These are phyloP conservation scores for Pyrrhoderma lamaoense DNA, from an alignment of 1,284 basidiomycete species.

Conservation along the genomic window DNA sequence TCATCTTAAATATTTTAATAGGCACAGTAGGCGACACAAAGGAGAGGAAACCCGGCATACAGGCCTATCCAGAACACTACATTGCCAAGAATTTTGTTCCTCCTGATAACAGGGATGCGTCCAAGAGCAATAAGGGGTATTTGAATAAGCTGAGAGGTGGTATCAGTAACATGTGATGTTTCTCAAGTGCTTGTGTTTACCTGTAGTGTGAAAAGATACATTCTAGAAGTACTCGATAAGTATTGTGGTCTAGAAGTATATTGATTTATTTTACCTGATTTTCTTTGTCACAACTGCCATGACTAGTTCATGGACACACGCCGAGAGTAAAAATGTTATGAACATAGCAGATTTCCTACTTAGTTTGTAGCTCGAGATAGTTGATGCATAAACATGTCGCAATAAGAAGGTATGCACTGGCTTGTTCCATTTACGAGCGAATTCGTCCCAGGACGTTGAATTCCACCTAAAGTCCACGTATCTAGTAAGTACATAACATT, in stretches of 20 bases:
- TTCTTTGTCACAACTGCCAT: constrained; percentile 96
- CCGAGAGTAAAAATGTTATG: constrained; percentile 86
- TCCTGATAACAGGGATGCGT: constrained; percentile 66
- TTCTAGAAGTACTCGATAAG: constrained; percentile 30
- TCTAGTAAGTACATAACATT: too few relatives aligned
- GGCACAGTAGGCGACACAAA: constrained; percentile 81
- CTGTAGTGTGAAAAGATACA: constrained; percentile 72
- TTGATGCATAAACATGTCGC: constrained; percentile 89
- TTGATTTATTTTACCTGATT: constrained; percentile 47
- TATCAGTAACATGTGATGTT: constrained; percentile 16
- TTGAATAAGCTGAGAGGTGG: constrained; percentile 66
- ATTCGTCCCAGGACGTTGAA: constrained; percentile 93
- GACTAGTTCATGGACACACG: constrained; percentile 87
- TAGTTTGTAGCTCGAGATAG: constrained; percentile 71
- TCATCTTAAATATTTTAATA: constrained; percentile 34
- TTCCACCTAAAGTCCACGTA: constrained; percentile 64
- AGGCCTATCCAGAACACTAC: constrained; percentile 91
- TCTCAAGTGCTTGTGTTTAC: constrained; percentile 24
- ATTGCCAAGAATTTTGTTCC: constrained; percentile 74
- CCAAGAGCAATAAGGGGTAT: constrained; percentile 86
- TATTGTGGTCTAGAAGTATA: background rate
- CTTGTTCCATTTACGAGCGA: constrained; percentile 94
- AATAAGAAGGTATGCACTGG: constrained; percentile 89
- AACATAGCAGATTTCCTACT: constrained; percentile 79
- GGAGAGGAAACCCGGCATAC: constrained; percentile 85